phyloP scores from a whole-genome alignment of 2,329 filamentous ascomycete genomes.

The Pyrenochaeta sp. region DNA sequence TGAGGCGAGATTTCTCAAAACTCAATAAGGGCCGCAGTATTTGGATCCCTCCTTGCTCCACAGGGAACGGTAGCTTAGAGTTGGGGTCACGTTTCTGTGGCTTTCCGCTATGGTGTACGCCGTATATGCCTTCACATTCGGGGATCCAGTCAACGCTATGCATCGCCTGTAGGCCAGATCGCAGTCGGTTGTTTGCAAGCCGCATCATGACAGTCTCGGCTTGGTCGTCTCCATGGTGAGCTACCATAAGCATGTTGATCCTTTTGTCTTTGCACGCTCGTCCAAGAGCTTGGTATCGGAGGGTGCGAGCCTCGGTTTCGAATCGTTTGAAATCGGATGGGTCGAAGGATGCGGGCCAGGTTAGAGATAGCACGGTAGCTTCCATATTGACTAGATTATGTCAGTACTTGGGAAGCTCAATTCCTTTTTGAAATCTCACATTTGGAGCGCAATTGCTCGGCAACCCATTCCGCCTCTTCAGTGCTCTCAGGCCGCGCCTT shows the following conservation, averaged over 20 bases:
- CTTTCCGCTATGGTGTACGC: constrained; percentile 61
- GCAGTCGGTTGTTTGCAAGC: constrained; percentile 70
- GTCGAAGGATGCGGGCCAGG: constrained; percentile 47
- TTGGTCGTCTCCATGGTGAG: constrained; percentile 89
- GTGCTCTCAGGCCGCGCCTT: constrained; percentile 62
- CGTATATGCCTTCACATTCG: constrained; percentile 79
- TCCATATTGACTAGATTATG: constrained; percentile 33
- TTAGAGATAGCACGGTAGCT: constrained; percentile 44
- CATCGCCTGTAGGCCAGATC: constrained; percentile 78
- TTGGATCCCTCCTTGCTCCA: constrained; percentile 71
- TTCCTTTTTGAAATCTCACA: constrained; percentile 48
- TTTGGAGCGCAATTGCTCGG: constrained; percentile 52
- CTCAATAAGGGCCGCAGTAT: constrained; percentile 73
- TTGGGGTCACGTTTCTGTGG: constrained; percentile 12
- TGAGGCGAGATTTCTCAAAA: constrained; percentile 76
- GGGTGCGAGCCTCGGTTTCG: constrained; percentile 76
- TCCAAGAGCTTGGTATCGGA: constrained; percentile 77
- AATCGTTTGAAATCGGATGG: constrained; percentile 66
- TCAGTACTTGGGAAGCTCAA: constrained; percentile 13
- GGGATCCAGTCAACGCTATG: constrained; percentile 72
- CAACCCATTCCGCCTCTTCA: constrained; percentile 62
- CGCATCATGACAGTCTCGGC: constrained; percentile 89
- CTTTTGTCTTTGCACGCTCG: constrained; percentile 60
- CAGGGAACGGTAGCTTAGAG: constrained; percentile 34
- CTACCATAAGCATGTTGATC: constrained; percentile 73